These are phyloP conservation scores for Solanum clarkiae DNA, from an alignment of 257 asterid species.

Conservation along the genomic window DNA sequence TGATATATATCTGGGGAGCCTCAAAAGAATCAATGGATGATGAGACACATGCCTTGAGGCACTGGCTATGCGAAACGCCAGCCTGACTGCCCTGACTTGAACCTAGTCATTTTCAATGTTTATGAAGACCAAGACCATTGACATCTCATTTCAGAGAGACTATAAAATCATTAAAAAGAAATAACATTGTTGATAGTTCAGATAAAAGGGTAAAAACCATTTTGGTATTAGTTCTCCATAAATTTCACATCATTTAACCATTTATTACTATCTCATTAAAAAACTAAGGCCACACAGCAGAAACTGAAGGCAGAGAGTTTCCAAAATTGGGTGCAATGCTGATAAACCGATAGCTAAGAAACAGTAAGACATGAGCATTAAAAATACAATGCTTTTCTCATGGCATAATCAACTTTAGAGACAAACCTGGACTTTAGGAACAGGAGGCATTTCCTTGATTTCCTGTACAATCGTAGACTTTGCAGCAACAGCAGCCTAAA, in stretches of 20 bases:
- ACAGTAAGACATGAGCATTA: neutral
- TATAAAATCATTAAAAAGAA: neutral
- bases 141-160: neutral
- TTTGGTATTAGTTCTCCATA: neutral
- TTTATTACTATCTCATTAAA: neutral
- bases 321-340: neutral
- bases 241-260: neutral
- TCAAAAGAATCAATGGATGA: neutral
- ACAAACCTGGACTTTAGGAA: slow-evolving; percentile 46
- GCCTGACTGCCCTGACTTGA: neutral
- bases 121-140: neutral
- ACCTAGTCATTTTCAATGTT: neutral
- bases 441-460: slow-evolving; percentile 49
- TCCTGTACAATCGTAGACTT: slow-evolving; percentile 43
- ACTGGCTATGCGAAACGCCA: neutral
- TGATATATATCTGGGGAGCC: neutral
- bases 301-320: neutral
- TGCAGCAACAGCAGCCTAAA: slow-evolving; percentile 82
- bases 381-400: neutral
- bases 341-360: neutral
- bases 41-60: neutral
- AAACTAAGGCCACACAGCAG: neutral
- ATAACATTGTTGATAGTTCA: neutral
- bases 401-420: neutral
- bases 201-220: neutral